Evolutionary conservation across 306 rosid genomes (phyloP).

Genomic region (Lathyrus sativus): DNA sequence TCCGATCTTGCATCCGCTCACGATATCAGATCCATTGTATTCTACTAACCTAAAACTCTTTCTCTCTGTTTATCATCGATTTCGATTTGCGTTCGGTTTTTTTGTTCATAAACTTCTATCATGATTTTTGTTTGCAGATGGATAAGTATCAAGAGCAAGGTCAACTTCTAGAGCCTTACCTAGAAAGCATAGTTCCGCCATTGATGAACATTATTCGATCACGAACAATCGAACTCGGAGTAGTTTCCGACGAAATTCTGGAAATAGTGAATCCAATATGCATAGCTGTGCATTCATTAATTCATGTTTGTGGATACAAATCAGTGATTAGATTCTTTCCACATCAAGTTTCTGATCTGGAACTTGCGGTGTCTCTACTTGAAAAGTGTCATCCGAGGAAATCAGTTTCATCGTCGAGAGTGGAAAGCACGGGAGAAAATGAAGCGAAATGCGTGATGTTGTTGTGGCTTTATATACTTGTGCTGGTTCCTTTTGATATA

Average conservation of each 20-base stretch:
- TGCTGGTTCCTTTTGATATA: constrained; percentile 92
- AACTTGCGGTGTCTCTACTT: constrained; percentile 83
- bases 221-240: constrained; percentile 66
- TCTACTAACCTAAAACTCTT: neutral
- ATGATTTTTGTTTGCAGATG: constrained; percentile 52
- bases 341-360: constrained; percentile 95
- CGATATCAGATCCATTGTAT: constrained; percentile 92
- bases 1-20: constrained; percentile 58
- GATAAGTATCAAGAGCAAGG: constrained; percentile 98
- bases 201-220: constrained; percentile 75
- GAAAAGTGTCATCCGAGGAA: constrained; percentile 68
- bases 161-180: constrained; percentile 87
- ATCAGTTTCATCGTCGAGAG: constrained; percentile 63
- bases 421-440: constrained; percentile 92
- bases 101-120: neutral
- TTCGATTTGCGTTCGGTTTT: neutral
- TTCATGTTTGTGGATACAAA: constrained; percentile 90
- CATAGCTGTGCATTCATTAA: constrained; percentile 69
- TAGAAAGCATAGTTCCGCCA: constrained; percentile 85
- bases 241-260: constrained; percentile 58
- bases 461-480: constrained; percentile 89
- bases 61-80: neutral
- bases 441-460: constrained; percentile 92
- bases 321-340: constrained; percentile 88
- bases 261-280: constrained; percentile 81